Evolutionary conservation across 768 basidiomycete species (phyloP).

Genomic region (Psilocybe tampanensis): DNA sequence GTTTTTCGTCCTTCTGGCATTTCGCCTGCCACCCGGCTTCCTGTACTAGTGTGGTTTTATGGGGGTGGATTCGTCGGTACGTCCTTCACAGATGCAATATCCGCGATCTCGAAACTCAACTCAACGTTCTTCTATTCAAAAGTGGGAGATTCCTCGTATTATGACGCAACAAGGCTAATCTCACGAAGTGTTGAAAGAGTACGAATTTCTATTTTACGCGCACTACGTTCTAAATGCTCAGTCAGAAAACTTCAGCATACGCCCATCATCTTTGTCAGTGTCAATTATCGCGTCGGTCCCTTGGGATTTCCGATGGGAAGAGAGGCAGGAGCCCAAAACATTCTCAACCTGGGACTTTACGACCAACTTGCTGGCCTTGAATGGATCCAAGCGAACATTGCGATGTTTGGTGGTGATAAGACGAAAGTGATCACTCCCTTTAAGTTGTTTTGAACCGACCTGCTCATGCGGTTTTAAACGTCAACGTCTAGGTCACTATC

Average conservation of each 20-base stretch:
- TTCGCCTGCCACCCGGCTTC: slow-evolving; percentile 20
- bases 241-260: no score
- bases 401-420: slow-evolving; percentile 55
- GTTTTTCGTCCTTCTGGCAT: slow-evolving; percentile 48
- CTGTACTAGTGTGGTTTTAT: slow-evolving; percentile 24
- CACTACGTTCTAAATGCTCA: no score
- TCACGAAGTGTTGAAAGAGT: slow-evolving; percentile 33
- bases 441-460: not conserved
- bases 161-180: slow-evolving; percentile 30
- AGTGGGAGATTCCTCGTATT: slow-evolving; percentile 22
- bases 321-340: slow-evolving; percentile 35
- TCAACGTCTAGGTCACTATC: slow-evolving; percentile 38
- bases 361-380: slow-evolving; percentile 43
- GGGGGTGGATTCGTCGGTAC: slow-evolving; percentile 13
- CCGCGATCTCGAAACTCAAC: not conserved
- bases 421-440: slow-evolving; percentile 13
- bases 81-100: not conserved
- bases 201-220: slow-evolving; percentile 9
- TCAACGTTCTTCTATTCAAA: slow-evolving; percentile 28
- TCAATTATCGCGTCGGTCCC: slow-evolving; percentile 42
- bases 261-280: slow-evolving; percentile 40
- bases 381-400: slow-evolving; percentile 62
- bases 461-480: not conserved
- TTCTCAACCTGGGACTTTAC: slow-evolving; percentile 44
- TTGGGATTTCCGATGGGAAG: slow-evolving; percentile 42